Evolutionary conservation across 2,329 filamentous ascomycete genomes (phyloP), one percentile per base, ranked within the genome.

Genomic region (Metarhizium humberi): DNA sequence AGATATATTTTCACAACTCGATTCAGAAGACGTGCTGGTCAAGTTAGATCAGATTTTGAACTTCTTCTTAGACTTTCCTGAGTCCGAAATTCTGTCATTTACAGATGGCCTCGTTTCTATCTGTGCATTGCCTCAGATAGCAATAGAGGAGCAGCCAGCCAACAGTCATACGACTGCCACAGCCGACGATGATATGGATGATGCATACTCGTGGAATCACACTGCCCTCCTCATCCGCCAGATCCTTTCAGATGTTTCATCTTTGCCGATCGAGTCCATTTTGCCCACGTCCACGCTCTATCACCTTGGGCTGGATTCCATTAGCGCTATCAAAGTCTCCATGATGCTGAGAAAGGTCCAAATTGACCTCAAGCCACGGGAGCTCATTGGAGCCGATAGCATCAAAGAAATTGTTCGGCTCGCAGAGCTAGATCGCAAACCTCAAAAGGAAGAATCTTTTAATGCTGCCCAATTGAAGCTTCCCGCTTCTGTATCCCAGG

Each of bases 241-340:
- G 1, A 72, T 78, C 0, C 68, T 87, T 14, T 72, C 77, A 0
- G 66, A 76, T 34, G 75, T 92, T 0, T 88, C 90, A 0, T 80
- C 79, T 16, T 70, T 87, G 0, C 73, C 84, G 0, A 69, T 75
- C 18, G 65, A 75, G 0, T 74, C 81, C 2, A 87, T 96, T 52
- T 69, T 72, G 3, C 77, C 76, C 55, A 73, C 76, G 1, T 80
- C 84, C 52, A 89, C 80, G 0, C 80, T 96, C 13, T 95, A 94
- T 68, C 85, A 94, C 59, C 77, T 96, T 2, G 92, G 92, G 0
- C 80, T 96, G 1, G 92, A 96, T 67, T 96, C 92, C 0, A 95
- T 96, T 67, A 92, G 86, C 59, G 87, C 90, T 1, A 94, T 96
- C 72, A 95, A 94, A 64, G 84, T 91, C 3, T 83, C 85, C 8